Base-by-base conservation (phyloP, 108 stramenopile genomes). In the Nitzschia inconspicua region DNA sequence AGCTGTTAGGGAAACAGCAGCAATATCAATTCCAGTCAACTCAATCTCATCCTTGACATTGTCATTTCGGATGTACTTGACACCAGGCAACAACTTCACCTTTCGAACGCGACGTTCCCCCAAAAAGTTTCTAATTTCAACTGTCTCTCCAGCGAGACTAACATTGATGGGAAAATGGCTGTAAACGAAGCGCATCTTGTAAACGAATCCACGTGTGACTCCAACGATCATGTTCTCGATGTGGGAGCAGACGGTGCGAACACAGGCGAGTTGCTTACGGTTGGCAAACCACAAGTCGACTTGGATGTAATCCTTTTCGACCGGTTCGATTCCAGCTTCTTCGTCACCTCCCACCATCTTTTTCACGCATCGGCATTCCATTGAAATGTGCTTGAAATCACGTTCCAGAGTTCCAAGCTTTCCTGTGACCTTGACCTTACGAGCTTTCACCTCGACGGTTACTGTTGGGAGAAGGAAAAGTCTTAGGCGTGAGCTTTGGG, bases 91-190 rank as follows among this genome's bases (percentile, higher is more conserved):
- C 26, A 98, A 85, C 55, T 78, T 67, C 58, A 98, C 87, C 58
- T 83, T 81, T 36, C 96, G 94, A 11, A 98, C 96, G 47, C 94
- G 87, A 75, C 96, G 95, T 87, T 99, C 97, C 77, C 99, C 99
- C 60, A 98, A 77, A 77, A 99, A 98, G 90, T 99, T 99, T 46
- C 98, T 88, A 68, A 99, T 97, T 72, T 99, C 99, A 59, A 99
- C 93, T 53, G 60, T 80, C 26, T 80, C 64, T 3, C 85, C 93
- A 47, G 60, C 72, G 37, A 95, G 60, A 46, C 86, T 74, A 11
- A 98, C 96, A 65, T 97, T 99, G 95, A 99, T 98, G 80, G 99
- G 99, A 80, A 99, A 99, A 75, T 99, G 99, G 57, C 89, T 87
- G 79, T 99, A 99, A 25, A 97, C 97, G 73, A 98, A 96, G 65